A percentile compares a stretch with the other conserved stretches of the same genome.
phyloP scores from a whole-genome alignment of 495 filamentous ascomycete genomes.

The Bacidia gigantensis region DNA sequence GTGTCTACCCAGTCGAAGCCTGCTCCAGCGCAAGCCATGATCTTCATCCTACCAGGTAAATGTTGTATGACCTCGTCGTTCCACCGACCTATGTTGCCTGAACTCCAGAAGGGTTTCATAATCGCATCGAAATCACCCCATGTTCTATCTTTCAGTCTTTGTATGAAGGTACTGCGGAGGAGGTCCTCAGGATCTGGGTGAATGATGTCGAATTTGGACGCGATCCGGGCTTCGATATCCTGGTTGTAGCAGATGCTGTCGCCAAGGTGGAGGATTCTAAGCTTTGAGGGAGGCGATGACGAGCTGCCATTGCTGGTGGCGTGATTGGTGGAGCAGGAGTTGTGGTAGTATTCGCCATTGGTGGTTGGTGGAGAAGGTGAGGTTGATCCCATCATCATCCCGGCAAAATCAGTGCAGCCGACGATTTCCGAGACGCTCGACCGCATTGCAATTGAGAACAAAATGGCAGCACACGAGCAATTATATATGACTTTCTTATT shows the following conservation, averaged over 20 bases:
- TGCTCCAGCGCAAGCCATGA: slow-evolving; percentile 61
- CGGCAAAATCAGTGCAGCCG: slow-evolving; percentile 6
- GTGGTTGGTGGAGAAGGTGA: neutral
- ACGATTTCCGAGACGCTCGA: neutral
- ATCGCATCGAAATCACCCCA: slow-evolving; percentile 65
- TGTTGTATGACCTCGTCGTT: slow-evolving; percentile 54
- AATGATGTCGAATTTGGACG: slow-evolving; percentile 42
- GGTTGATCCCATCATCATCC: slow-evolving; percentile 1
- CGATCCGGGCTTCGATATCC: slow-evolving; percentile 41
- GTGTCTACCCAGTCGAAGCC: slow-evolving; percentile 71
- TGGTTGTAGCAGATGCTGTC: slow-evolving; percentile 56
- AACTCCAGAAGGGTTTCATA: slow-evolving; percentile 68
- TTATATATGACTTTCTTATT: neutral
- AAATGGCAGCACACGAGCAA: neutral
- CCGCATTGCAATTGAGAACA: neutral
- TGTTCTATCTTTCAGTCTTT: slow-evolving; percentile 44
- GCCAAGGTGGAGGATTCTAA: slow-evolving; percentile 50
- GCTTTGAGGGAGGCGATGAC: slow-evolving; percentile 14
- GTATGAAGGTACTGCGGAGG: slow-evolving; percentile 43
- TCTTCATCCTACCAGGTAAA: slow-evolving; percentile 48
- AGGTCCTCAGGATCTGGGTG: slow-evolving; percentile 37
- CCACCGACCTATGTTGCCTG: slow-evolving; percentile 64
- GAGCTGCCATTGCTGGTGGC: neutral
- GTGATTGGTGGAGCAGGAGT: slow-evolving; percentile 3
- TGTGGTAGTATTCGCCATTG: neutral